phyloP scores from a whole-genome alignment of 2,329 filamentous ascomycete species.

The Mycosphaerelloides madeirae region DNA sequence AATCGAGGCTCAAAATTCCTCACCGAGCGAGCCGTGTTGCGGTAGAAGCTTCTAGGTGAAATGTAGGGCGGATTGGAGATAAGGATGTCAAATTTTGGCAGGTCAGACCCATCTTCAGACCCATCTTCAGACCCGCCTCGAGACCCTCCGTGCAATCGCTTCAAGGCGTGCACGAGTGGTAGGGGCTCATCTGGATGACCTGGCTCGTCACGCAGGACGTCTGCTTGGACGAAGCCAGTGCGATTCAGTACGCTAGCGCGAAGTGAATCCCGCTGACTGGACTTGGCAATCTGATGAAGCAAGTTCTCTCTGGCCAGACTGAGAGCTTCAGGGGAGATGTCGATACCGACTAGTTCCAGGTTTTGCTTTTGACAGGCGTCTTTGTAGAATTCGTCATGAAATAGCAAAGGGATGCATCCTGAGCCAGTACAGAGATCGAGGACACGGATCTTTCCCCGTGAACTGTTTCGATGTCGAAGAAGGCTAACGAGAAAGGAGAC shows the following conservation, averaged over 20 bases:
- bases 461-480: constrained; percentile 20
- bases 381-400: constrained; percentile 57
- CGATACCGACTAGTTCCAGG: constrained; percentile 62
- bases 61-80: constrained; percentile 92
- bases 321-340: constrained; percentile 65
- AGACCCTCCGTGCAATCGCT: constrained; percentile 4
- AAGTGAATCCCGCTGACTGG: neutral
- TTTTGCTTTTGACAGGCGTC: constrained; percentile 17
- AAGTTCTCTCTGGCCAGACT: constrained; percentile 61
- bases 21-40: constrained; percentile 66
- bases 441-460: constrained; percentile 48
- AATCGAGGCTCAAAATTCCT: constrained; percentile 73
- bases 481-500: constrained; percentile 28
- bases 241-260: constrained; percentile 15
- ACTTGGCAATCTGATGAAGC: constrained; percentile 41
- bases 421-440: constrained; percentile 87
- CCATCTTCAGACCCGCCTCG: no score
- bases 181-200: constrained; percentile 2
- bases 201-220: constrained; percentile 25
- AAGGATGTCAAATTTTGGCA: constrained; percentile 53
- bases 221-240: constrained; percentile 32
- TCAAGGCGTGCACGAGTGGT: constrained; percentile 12
- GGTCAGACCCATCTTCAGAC: neutral
- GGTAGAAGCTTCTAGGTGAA: constrained; percentile 58
- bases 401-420: constrained; percentile 79